These are phyloP conservation scores for Aegilops bicornis DNA, from an alignment of 176 grass and related monocot genomes.

Conservation along the genomic window DNA sequence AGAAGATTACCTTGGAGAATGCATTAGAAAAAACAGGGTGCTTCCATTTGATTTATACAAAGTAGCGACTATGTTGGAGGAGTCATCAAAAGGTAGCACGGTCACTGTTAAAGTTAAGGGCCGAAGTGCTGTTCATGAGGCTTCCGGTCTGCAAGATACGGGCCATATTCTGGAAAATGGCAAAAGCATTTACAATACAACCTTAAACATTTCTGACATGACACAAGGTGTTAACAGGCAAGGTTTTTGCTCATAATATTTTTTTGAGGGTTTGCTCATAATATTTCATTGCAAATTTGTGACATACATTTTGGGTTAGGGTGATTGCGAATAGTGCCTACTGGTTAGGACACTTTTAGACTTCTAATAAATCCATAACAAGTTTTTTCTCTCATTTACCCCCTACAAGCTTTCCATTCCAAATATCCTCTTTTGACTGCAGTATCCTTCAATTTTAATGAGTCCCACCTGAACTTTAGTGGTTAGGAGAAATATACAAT, in stretches of 20 bases:
- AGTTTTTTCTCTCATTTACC: background rate
- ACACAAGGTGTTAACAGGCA: constrained; percentile 91
- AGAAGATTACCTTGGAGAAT: constrained; percentile 71
- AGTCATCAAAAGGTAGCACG: constrained; percentile 62
- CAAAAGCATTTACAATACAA: constrained; percentile 94
- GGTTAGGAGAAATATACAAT: constrained; percentile 12
- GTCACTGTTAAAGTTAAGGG: constrained; percentile 98
- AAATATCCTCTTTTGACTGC: background rate
- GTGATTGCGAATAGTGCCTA: background rate
- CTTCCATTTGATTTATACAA: constrained; percentile 86
- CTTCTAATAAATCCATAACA: background rate
- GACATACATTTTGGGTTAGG: background rate
- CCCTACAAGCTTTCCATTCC: background rate
- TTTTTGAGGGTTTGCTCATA: constrained; percentile 11
- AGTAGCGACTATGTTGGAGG: constrained; percentile 52
- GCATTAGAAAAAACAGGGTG: constrained; percentile 63
- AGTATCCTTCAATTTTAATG: background rate
- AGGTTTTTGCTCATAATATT: constrained; percentile 12
- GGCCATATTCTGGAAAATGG: constrained; percentile 89
- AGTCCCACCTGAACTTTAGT: background rate
- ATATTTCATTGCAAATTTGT: constrained; percentile 6
- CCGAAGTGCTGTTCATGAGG: constrained; percentile 91
- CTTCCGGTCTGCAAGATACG: constrained; percentile 91
- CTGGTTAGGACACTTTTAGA: background rate
- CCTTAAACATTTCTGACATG: constrained; percentile 95